Conservation (phyloP, 2,329 filamentous ascomycete species). For the Aspergillus proliferans region DNA sequence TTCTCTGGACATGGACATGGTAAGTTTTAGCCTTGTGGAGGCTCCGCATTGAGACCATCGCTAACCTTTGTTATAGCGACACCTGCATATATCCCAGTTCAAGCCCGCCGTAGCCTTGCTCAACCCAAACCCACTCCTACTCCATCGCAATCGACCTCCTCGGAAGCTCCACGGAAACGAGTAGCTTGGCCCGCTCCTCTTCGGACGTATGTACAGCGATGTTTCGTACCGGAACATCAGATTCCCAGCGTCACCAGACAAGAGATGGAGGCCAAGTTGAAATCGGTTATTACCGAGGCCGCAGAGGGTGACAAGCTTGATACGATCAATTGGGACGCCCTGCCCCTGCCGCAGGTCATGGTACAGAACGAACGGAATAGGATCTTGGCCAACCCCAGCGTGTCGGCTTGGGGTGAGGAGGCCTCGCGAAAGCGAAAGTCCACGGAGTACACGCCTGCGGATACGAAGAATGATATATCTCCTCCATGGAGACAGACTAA, state of each 20-base stretch:
- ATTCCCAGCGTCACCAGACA: slow-evolving; percentile 55
- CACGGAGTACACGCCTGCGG: slow-evolving; percentile 51
- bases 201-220: slow-evolving; percentile 79
- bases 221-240: slow-evolving; percentile 70
- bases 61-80: slow-evolving; percentile 28
- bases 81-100: slow-evolving; percentile 56
- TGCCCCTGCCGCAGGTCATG: slow-evolving; percentile 80
- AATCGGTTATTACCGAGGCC: slow-evolving; percentile 74
- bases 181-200: slow-evolving; percentile 76
- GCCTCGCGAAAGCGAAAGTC: slow-evolving; percentile 76
- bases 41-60: not conserved
- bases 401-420: slow-evolving; percentile 33
- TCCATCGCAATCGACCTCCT: slow-evolving; percentile 26
- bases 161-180: slow-evolving; percentile 46
- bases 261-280: slow-evolving; percentile 80
- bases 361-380: slow-evolving; percentile 62
- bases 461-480: slow-evolving; percentile 40
- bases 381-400: slow-evolving; percentile 40
- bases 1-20: slow-evolving; percentile 26
- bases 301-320: slow-evolving; percentile 68
- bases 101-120: slow-evolving; percentile 56
- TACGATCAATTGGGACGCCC: slow-evolving; percentile 71
- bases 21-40: slow-evolving; percentile 15
- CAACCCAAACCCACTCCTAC: slow-evolving; percentile 22
- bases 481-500: slow-evolving; percentile 74